Evolutionary conservation across 495 filamentous ascomycete genomes (phyloP).

Genomic region (Patellaria atrata): DNA sequence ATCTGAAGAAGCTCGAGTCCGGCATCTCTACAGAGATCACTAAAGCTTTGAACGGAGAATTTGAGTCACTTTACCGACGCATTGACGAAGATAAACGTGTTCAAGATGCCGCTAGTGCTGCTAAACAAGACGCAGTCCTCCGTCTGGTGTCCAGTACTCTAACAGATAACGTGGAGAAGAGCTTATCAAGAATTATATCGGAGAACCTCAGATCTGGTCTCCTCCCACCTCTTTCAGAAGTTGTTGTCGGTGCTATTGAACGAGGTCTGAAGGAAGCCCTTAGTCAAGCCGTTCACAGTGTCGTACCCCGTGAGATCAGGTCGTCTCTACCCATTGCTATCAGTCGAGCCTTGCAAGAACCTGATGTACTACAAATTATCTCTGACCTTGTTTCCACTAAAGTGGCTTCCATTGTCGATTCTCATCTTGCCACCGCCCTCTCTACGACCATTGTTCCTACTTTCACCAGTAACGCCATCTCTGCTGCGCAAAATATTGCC

Average conservation of each 20-base stretch:
- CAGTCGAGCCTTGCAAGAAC: conserved; percentile 48
- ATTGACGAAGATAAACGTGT: conserved; percentile 51
- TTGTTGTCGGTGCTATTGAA: conserved; percentile 32
- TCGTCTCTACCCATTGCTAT: conserved; percentile 35
- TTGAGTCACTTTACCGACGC: conserved; percentile 44
- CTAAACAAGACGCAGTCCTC: conserved; percentile 67
- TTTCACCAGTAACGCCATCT: conserved; percentile 44
- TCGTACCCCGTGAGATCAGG: conserved; percentile 8
- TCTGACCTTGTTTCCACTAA: conserved; percentile 54
- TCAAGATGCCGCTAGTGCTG: conserved; percentile 47
- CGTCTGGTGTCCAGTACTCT: conserved; percentile 77
- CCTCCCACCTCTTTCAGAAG: conserved; percentile 36
- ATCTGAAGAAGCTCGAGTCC: conserved; percentile 41
- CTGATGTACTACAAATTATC: conserved; percentile 51
- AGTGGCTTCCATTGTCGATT: conserved; percentile 51
- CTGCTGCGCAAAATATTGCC: conserved; percentile 44
- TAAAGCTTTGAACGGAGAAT: conserved; percentile 40
- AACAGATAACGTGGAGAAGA: conserved; percentile 77
- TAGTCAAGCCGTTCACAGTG: not conserved
- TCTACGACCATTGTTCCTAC: conserved; percentile 48
- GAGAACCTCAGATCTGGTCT: conserved; percentile 51
- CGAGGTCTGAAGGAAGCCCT: not conserved
- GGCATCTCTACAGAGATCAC: conserved; percentile 41
- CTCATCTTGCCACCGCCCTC: conserved; percentile 46
- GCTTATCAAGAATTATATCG: conserved; percentile 54